phyloP scores from a whole-genome alignment of 2,329 filamentous ascomycete species.

The Botrytis elliptica region DNA sequence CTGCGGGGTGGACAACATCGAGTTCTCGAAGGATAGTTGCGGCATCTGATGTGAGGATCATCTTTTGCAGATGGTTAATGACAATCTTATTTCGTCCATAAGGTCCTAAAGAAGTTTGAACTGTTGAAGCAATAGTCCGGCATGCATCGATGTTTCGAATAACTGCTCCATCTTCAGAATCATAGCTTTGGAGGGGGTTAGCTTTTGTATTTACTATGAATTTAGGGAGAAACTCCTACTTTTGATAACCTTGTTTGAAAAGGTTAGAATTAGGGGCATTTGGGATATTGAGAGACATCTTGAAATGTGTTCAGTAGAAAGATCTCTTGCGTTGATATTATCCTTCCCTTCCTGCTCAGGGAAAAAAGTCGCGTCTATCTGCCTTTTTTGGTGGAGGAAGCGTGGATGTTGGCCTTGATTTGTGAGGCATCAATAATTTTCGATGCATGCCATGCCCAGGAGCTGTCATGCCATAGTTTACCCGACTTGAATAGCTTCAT shows the following conservation, averaged over 20 bases:
- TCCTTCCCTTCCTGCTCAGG: slow-evolving; percentile 16
- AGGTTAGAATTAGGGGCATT: slow-evolving; percentile 88
- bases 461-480: slow-evolving; percentile 10
- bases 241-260: slow-evolving; percentile 93
- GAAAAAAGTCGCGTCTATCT: slow-evolving; percentile 19
- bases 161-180: slow-evolving; percentile 97
- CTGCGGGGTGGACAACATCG: slow-evolving; percentile 96
- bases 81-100: slow-evolving; percentile 99
- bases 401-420: neutral
- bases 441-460: neutral
- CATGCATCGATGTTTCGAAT: slow-evolving; percentile 98
- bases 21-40: slow-evolving; percentile 96
- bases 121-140: slow-evolving; percentile 89
- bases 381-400: slow-evolving; percentile 20
- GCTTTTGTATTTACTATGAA: slow-evolving; percentile 31
- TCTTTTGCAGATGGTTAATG: slow-evolving; percentile 99
- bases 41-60: slow-evolving; percentile 97
- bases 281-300: slow-evolving; percentile 95
- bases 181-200: slow-evolving; percentile 66
- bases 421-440: slow-evolving; percentile 2
- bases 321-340: slow-evolving; percentile 22
- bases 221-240: slow-evolving; percentile 52
- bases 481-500: slow-evolving; percentile 23
- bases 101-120: slow-evolving; percentile 93
- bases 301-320: slow-evolving; percentile 22